These are phyloP conservation scores for Pharnaceum exiguum DNA, from an alignment of 148 eudicot genomes.

Conservation along the genomic window DNA sequence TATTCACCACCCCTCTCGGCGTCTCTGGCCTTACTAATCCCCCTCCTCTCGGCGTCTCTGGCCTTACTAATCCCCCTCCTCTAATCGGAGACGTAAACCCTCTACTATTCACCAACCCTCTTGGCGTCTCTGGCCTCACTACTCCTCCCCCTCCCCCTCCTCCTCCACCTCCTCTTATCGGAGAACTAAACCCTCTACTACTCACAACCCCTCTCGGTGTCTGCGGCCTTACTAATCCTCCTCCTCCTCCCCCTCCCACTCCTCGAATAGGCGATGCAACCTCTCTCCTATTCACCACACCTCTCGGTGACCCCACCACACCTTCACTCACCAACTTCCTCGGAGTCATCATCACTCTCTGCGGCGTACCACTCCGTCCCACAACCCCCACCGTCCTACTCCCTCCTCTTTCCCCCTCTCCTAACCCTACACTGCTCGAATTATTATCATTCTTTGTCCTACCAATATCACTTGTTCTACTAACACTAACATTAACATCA, in stretches of 20 bases:
- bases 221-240: too few relatives aligned
- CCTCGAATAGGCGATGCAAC: slow-evolving; percentile 48
- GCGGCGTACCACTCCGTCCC: slow-evolving; percentile 18
- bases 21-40: background rate
- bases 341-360: slow-evolving; percentile 20
- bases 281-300: slow-evolving; percentile 34
- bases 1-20: slow-evolving; percentile 11
- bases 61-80: slow-evolving; percentile 38
- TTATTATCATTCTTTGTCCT: slow-evolving; percentile 4
- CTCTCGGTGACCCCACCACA: slow-evolving; percentile 39
- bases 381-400: slow-evolving; percentile 25
- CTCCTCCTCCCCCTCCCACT: slow-evolving; percentile 31
- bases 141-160: slow-evolving; percentile 24
- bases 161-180: slow-evolving; percentile 24
- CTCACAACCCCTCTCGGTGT: slow-evolving; percentile 12
- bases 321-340: slow-evolving; percentile 30
- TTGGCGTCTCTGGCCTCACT: too few relatives aligned
- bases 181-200: slow-evolving; percentile 38
- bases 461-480: background rate
- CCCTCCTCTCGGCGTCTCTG: slow-evolving; percentile 19
- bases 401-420: slow-evolving; percentile 16
- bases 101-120: slow-evolving; percentile 29
- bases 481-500: slow-evolving; percentile 15
- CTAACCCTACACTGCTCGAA: slow-evolving; percentile 12
- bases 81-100: slow-evolving; percentile 54